Conservation (phyloP, 140 eudicot species). For the Ambrosia hybrid region DNA sequence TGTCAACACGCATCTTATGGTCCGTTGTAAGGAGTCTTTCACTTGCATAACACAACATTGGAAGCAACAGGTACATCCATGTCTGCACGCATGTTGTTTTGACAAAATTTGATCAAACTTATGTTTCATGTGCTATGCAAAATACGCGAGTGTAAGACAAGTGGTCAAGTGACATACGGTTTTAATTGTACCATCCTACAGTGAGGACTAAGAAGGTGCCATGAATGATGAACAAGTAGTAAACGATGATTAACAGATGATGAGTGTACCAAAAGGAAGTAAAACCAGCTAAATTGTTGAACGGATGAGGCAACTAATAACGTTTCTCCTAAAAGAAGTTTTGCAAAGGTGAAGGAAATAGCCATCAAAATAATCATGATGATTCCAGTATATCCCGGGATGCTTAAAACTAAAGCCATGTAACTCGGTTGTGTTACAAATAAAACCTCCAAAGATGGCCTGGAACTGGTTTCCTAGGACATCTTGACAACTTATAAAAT, state of each 20-base stretch:
- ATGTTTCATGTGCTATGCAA: constrained; percentile 6
- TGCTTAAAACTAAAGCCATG: constrained; percentile 42
- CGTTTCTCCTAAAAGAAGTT: constrained; percentile 81
- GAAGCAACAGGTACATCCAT: constrained; percentile 81
- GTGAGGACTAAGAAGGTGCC: constrained; percentile 77
- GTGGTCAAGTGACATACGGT: constrained; percentile 55
- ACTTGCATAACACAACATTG: constrained; percentile 54
- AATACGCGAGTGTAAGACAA: constrained; percentile 1
- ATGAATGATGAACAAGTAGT: constrained; percentile 66
- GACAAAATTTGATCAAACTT: constrained; percentile 20
- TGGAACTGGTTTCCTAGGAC: constrained; percentile 48
- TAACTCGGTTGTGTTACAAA: constrained; percentile 67
- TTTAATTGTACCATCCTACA: constrained; percentile 54
- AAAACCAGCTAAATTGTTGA: constrained; percentile 73
- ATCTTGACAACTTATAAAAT: constrained; percentile 50
- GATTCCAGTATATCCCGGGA: constrained; percentile 68
- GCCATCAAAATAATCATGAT: constrained; percentile 65
- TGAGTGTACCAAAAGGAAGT: constrained; percentile 97
- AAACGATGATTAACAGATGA: constrained; percentile 75
- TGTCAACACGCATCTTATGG: constrained; percentile 48
- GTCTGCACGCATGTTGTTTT: constrained; percentile 50
- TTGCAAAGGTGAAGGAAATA: constrained; percentile 67
- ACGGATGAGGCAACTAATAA: constrained; percentile 63
- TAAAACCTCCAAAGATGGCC: constrained; percentile 43
- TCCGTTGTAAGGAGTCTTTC: constrained; percentile 75